phyloP scores from a whole-genome alignment of 2,329 filamentous ascomycete species.

The Xylariomycetidae sp. region DNA sequence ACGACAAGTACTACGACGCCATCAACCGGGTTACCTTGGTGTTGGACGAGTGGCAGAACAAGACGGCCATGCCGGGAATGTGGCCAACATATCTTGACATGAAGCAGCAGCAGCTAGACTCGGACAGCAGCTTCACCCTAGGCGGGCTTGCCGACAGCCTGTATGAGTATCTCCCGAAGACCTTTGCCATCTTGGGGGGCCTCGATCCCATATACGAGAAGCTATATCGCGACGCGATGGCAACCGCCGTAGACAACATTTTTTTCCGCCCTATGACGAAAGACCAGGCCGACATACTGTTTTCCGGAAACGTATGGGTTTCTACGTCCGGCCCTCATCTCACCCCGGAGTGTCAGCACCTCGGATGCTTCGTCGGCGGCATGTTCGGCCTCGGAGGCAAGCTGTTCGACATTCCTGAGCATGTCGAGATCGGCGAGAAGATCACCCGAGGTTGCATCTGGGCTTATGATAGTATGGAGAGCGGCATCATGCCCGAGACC shows the following conservation, averaged over 20 bases:
- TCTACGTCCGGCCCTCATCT: constrained; percentile 20
- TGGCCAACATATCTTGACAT: constrained; percentile 65
- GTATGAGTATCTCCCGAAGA: constrained; percentile 59
- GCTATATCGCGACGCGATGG: constrained; percentile 60
- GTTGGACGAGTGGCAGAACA: constrained; percentile 63
- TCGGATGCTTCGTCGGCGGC: constrained; percentile 45
- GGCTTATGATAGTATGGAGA: constrained; percentile 50
- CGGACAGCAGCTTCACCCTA: constrained; percentile 41
- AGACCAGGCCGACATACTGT: constrained; percentile 56
- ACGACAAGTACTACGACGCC: constrained; percentile 70
- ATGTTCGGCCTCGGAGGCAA: constrained; percentile 43
- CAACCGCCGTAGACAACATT: constrained; percentile 55
- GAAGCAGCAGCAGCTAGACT: constrained; percentile 40
- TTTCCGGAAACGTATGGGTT: constrained; percentile 42
- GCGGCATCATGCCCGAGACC: constrained; percentile 56
- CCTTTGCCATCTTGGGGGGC: constrained; percentile 63
- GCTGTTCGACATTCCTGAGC: constrained; percentile 38
- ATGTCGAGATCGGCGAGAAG: constrained; percentile 42
- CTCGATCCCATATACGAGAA: constrained; percentile 53
- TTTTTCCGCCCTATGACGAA: constrained; percentile 68
- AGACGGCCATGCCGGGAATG: constrained; percentile 69
- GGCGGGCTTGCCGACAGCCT: constrained; percentile 51
- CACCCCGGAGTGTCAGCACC: constrained; percentile 34
- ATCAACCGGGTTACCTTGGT: constrained; percentile 68
- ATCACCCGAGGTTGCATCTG: constrained; percentile 54